Evolutionary conservation across 1,284 basidiomycete species (phyloP), one percentile per base, ranked within the genome.

Genomic region (Cystobasidium pallidum): DNA sequence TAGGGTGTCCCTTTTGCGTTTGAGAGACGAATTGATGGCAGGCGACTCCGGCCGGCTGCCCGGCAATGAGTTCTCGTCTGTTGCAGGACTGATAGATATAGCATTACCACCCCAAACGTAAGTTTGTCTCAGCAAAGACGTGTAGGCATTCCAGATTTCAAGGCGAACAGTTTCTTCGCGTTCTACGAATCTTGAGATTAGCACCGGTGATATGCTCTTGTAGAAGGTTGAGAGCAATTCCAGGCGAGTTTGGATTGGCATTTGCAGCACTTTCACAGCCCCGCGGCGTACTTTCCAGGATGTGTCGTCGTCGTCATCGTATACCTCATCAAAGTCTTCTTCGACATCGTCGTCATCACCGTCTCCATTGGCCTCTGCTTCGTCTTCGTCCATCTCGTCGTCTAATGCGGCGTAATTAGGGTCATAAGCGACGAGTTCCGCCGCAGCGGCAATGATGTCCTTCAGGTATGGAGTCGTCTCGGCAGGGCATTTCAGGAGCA

Each of bases 221-320:
- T 92, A 95, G 63, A 96, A 85, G 1, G 88, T 84, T 3, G 84
- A 82, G 3, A 97, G 85, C 1, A 94, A 84, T 79, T 96, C 95
- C 0, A 92, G 89, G 13, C 93, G 89, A 3, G 94, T 95, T 17
- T 86, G 87, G 75, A 98, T 89, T 59, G 96, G 85, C 1, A 91
- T 90, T 15, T 88, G 84, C 15, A 99, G 85, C 1, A 98, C 84
- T 80, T 97, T 97, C 28, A 93, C 93, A 3, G 96, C 89, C 3
- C 92, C 90, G 65, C 95, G 87, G 73, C 96, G 89, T 74, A 97
- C 93, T 82, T 97, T 98, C 87, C 97, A 99, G 0, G 94, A 97
- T n/a, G 92, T 90, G 80, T 99, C 96, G 79, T 99, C 96, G 76
- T 99, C 95, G 78, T 99, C 95, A 7, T 92, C 93, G 80, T 97